phyloP scores from a whole-genome alignment of 768 basidiomycete genomes.

The Boletus huronensis region DNA sequence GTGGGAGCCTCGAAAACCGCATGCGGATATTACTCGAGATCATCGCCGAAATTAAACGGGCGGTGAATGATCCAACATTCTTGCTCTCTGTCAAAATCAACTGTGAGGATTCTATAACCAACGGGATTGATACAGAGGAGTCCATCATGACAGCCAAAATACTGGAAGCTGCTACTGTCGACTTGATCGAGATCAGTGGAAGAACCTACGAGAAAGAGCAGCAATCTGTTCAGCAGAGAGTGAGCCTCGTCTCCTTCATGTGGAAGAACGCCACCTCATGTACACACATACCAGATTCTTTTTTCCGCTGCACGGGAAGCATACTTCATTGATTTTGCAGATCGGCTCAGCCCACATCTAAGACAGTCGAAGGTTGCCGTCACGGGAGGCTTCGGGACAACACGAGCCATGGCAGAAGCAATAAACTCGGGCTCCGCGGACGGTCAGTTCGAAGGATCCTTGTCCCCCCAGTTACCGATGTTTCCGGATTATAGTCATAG shows the following conservation, averaged over 20 bases:
- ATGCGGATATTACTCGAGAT: slow-evolving; percentile 47
- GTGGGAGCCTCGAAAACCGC: slow-evolving; percentile 51
- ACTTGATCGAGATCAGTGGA: slow-evolving; percentile 42
- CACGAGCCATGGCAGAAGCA: slow-evolving; percentile 28
- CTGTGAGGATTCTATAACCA: slow-evolving; percentile 23
- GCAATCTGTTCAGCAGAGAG: slow-evolving; percentile 4
- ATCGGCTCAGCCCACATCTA: slow-evolving; percentile 24
- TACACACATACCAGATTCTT: slow-evolving; percentile 4
- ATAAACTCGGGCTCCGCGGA: slow-evolving; percentile 24
- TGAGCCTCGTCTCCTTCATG: not conserved
- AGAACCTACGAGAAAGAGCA: slow-evolving; percentile 33
- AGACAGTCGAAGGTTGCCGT: slow-evolving; percentile 25
- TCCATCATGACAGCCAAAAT: slow-evolving; percentile 26
- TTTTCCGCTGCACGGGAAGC: slow-evolving; percentile 21
- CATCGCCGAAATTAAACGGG: slow-evolving; percentile 40
- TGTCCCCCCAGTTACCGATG: not conserved
- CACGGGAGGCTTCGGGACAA: slow-evolving; percentile 32
- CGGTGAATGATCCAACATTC: slow-evolving; percentile 32
- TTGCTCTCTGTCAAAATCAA: slow-evolving; percentile 36
- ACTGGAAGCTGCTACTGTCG: slow-evolving; percentile 35
- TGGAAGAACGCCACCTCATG: not conserved
- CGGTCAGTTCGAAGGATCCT: slow-evolving; percentile 15
- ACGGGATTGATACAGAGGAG: slow-evolving; percentile 35
- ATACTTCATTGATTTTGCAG: slow-evolving; percentile 33
- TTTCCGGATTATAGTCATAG: slow-evolving; percentile 20